Evolutionary conservation across 805 yeast species (phyloP), one percentile per base, ranked within the genome.

Genomic region (Torulaspora delbrueckii): DNA sequence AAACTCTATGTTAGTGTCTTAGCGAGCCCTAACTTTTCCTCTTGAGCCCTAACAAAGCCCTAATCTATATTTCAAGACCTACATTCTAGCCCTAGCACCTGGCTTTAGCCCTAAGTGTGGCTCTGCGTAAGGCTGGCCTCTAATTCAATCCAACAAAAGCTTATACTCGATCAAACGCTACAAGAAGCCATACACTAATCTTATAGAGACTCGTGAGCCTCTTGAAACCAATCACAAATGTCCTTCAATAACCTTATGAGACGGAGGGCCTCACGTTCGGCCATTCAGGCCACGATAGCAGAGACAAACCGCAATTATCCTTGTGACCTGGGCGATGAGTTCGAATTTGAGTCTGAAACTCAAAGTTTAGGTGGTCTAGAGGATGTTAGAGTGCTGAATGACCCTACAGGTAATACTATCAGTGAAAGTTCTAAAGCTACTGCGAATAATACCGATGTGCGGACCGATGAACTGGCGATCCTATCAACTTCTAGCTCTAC

Each of bases 381-480:
- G 14, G 51, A 51, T 26, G 46, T 54, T 4, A 47, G 50, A 25
- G 43, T 57, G 10, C 32, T 57, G 30, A 57, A 54, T 35, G 46
- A 48, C 27, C 61, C 61, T 5, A 47, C 35, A 16, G 47, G 25
- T 13, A 47, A 41, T 10, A 40, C 51, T 5, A 37, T 46, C 8
- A 52, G 55, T 34, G 52, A 47, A 2, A 50, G 44, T 19, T 45
- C 53, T 7, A 45, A 42, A 26, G 37, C 37, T 4, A 42, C 34
- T 8, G 24, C 43, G 32, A 45, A 39, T 14, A 43, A 36, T 13
- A 31, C 41, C 13, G 58, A 56, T 28, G 48, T 56, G 18, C 42
- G 47, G 5, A 49, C 58, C 9, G 54, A 54, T 8, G 58, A 57
- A 34, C 47, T 47, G 33, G 59, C 59, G 1, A 49, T 57, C 19